Percentiles rank a stretch among this genome's conserved stretches.
Evolutionary conservation across 2,329 filamentous ascomycete species (phyloP).

Genomic region (Periconia sp.): DNA sequence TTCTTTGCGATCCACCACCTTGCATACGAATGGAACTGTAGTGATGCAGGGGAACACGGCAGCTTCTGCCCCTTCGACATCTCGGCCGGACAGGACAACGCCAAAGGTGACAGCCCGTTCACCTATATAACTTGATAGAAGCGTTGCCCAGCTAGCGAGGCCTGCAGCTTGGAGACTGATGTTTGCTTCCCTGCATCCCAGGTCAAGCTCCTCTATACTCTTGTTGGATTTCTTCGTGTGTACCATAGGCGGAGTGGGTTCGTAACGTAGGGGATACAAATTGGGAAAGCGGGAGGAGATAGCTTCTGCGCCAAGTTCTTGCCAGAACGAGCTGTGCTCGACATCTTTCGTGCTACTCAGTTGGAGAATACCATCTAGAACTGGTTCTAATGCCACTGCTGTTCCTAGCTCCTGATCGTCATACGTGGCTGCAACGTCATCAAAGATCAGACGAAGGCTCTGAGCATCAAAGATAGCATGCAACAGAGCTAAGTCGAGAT

Average conservation of each 20-base stretch:
- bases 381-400: constrained; percentile 46
- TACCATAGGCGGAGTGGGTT: constrained; percentile 42
- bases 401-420: constrained; percentile 25
- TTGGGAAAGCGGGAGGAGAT: constrained; percentile 76
- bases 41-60: constrained; percentile 80
- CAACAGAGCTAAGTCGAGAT: constrained; percentile 65
- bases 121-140: constrained; percentile 78
- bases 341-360: constrained; percentile 38
- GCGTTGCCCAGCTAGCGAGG: constrained; percentile 77
- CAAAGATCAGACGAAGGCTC: constrained; percentile 70
- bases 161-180: constrained; percentile 77
- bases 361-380: constrained; percentile 54
- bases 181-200: constrained; percentile 61
- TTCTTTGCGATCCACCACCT: constrained; percentile 60
- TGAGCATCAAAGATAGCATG: constrained; percentile 88
- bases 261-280: constrained; percentile 66
- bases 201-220: constrained; percentile 58
- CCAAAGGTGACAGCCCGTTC: constrained; percentile 79
- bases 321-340: constrained; percentile 66
- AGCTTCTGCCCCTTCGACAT: constrained; percentile 62
- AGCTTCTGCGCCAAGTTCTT: constrained; percentile 56
- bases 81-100: constrained; percentile 78
- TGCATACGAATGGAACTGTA: constrained; percentile 75
- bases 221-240: constrained; percentile 47
- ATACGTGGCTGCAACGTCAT: constrained; percentile 60